Base-by-base conservation (phyloP, 208 protist genomes). In the Leishmania turanica region DNA sequence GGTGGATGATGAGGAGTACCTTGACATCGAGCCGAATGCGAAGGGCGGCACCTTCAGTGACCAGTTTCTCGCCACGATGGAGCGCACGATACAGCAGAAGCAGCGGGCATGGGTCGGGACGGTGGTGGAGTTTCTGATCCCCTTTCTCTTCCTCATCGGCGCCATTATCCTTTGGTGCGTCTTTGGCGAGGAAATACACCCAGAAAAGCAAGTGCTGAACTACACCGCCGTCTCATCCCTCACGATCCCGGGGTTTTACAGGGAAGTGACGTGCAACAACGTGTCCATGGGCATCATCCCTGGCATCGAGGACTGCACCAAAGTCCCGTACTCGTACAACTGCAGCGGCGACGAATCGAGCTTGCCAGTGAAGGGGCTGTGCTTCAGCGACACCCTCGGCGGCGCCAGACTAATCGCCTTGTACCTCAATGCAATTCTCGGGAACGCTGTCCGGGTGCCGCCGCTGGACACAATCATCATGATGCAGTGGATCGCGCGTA, bases 401-500 rank as follows among this genome's bases (percentile, higher is more conserved):
- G 72, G 68, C 0, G 56, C 47, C 17, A 56, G 73, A 27, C 62
- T 88, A 0, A 62, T 88, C 0, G 71, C 58, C 0, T 19, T 80
- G 0, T 88, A 84, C 56, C 27, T 90, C 21, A 87, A 87, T 58
- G 77, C 87, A 8, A 53, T 90, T 2, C 66, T 82, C 0, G 86
- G 78, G 34, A 73, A 77, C 62, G 68, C 83, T 47, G 74, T 78
- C 2, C 75, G 73, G 4, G 13, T 89, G 7, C 89, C 85, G 31
- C 66, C 81, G 66, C 75, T 94, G 71, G 87, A 94, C 79, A 72
- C 70, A 0, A 77, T 94, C 56, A 91, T 94, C 45, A 45, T 89
- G 64, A 60, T 87, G 8, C 91, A 94, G 72, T 94, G 91, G 89
- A 69, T 84, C 1, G 91, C 89, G 15, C 79, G 82, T 7, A 91